These are phyloP conservation scores for Tillandsia fasciculata DNA, from an alignment of 176 grass and related monocot genomes.

Conservation along the genomic window DNA sequence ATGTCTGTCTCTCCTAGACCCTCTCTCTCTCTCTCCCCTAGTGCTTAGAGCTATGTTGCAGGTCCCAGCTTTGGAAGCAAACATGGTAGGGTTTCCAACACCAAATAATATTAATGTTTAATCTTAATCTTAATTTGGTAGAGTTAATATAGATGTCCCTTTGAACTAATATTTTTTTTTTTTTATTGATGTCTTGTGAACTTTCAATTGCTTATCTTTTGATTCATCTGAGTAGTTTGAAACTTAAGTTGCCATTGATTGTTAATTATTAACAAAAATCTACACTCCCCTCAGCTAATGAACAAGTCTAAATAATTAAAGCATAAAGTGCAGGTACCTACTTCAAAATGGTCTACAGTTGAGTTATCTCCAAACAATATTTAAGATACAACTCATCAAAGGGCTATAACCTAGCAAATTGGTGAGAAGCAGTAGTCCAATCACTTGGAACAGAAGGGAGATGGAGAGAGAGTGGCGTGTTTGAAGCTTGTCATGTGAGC, in stretches of 20 bases:
- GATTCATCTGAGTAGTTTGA: too few relatives aligned
- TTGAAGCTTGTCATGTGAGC: constrained; percentile 46
- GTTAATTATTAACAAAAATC: too few relatives aligned
- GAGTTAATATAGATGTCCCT: background rate
- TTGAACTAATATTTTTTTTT: too few relatives aligned
- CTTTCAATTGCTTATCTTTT: background rate
- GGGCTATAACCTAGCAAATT: background rate
- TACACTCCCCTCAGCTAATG: too few relatives aligned
- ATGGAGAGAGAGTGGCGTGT: constrained; percentile 2
- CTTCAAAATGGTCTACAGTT: too few relatives aligned
- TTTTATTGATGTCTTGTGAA: background rate
- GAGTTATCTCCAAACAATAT: too few relatives aligned
- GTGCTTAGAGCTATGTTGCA: constrained; percentile 41
- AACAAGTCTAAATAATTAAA: too few relatives aligned
- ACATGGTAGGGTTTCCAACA: constrained; percentile 18
- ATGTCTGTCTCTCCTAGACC: constrained; percentile 39
- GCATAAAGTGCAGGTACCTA: too few relatives aligned
- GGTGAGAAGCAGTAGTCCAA: background rate
- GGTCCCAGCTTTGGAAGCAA: constrained; percentile 25
- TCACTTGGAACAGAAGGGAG: background rate
- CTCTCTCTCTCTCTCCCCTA: background rate
- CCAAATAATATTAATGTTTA: constrained; percentile 3
- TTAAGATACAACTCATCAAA: constrained; percentile 15
- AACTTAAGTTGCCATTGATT: too few relatives aligned
- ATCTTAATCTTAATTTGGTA: constrained; percentile 8